phyloP scores from a whole-genome alignment of 805 yeast species.

The Ogataea chonburiensis region DNA sequence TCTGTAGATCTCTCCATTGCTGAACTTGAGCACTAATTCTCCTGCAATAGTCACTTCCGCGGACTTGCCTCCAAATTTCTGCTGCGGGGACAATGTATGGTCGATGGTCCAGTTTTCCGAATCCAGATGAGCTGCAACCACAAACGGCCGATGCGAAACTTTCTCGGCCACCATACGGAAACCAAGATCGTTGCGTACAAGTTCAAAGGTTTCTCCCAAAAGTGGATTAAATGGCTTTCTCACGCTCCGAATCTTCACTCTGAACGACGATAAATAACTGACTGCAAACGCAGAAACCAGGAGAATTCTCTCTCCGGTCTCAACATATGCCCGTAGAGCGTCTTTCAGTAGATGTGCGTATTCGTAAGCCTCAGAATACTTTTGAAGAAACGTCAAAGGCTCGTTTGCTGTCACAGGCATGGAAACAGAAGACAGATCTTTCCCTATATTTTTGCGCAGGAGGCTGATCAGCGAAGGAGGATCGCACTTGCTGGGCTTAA shows the following conservation, averaged over 20 bases:
- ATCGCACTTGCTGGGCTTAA: conserved; percentile 54
- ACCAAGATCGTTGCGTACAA: conserved; percentile 80
- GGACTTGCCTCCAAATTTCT: conserved; percentile 94
- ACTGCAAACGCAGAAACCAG: conserved; percentile 82
- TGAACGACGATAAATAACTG: conserved; percentile 63
- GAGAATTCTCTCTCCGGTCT: conserved; percentile 57
- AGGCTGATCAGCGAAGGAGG: conserved; percentile 85
- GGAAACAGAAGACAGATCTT: conserved; percentile 78
- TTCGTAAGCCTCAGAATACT: conserved; percentile 77
- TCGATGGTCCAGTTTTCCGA: conserved; percentile 64
- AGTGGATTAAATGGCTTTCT: conserved; percentile 95
- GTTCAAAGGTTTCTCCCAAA: conserved; percentile 89
- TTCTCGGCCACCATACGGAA: conserved; percentile 78
- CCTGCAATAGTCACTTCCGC: conserved; percentile 83
- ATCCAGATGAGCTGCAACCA: conserved; percentile 80
- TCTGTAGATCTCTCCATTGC: conserved; percentile 68
- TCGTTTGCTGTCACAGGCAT: conserved; percentile 96
- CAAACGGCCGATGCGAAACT: conserved; percentile 82
- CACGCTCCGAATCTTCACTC: conserved; percentile 71
- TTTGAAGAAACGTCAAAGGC: conserved; percentile 80
- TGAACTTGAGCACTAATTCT: conserved; percentile 51
- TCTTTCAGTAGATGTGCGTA: conserved; percentile 64
- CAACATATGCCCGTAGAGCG: conserved; percentile 49
- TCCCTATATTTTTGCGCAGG: conserved; percentile 87
- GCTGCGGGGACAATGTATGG: conserved; percentile 69